Base-by-base conservation (phyloP, 768 basidiomycete genomes). In the Grammothele lineata region DNA sequence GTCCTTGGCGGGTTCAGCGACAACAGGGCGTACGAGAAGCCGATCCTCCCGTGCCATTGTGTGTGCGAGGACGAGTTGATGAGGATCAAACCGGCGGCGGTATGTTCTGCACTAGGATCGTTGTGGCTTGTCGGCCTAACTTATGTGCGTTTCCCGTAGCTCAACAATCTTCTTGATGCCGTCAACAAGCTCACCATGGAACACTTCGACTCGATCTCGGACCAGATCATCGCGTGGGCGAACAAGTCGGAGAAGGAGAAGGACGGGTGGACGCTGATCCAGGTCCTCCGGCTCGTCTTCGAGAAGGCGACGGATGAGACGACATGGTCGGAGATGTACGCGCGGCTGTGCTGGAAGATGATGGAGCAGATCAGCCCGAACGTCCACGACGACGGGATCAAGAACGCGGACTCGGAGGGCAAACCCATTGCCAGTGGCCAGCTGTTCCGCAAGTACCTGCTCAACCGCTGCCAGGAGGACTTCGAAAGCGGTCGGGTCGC, bases 121-220 rank as follows among this genome's bases (percentile, higher is more conserved):
- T 32, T 32, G 30, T 15, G 30, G 9, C 8, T 32, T 32, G 15
- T 9, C 15, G 30, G 15, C 30, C 30, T 32, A 32, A 32, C n/a
- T n/a, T n/a, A n/a, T n/a, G n/a, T n/a, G n/a, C n/a, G n/a, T n/a
- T n/a, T n/a, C n/a, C n/a, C n/a, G 6, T 36, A 95, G 93, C 66
- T 99, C 62, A 78, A 92, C 55, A 70, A 73, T 12, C 72, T 98
- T 11, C 66, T 98, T 25, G 79, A 83, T 39, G 94, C 95, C 19
- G n/a, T 98, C 58, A 95, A 98, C 78, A 96, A 92, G 71, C 79
- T 97, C 27, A 94, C 94, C 12, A 87, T 93, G 82, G 92, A 97
- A 73, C 88, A 87, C 56, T 97, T 97, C 75, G 90, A 93, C 56
- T 84, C 89, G 7, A 96, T 97, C 61, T 94, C 93, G 3, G 83